Evolutionary conservation across 768 basidiomycete genomes (phyloP).

Genomic region (Gloeostereum incarnatum): DNA sequence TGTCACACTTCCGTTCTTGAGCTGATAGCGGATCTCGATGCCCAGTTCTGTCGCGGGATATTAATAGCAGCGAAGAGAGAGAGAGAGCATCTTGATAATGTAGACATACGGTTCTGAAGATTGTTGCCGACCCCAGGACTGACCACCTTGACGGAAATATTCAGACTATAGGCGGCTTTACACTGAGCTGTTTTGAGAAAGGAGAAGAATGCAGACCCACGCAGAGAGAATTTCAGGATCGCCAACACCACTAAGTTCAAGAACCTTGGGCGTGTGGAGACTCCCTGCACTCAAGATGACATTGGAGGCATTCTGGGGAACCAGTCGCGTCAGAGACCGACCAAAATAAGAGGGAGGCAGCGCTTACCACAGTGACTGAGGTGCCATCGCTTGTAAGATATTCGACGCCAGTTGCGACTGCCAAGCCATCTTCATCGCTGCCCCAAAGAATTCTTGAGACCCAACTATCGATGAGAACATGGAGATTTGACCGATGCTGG

Average conservation of each 20-base stretch:
- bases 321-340: neutral
- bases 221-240: constrained; percentile 4
- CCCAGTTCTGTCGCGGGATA: constrained; percentile 1
- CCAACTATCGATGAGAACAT: constrained; percentile 7
- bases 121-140: constrained; percentile 8
- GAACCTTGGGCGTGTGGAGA: constrained; percentile 6
- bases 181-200: neutral
- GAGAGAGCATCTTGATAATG: neutral
- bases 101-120: constrained; percentile 7
- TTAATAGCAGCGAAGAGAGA: neutral
- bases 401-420: constrained; percentile 8
- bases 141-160: constrained; percentile 3
- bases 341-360: neutral
- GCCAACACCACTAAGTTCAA: constrained; percentile 9
- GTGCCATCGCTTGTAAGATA: constrained; percentile 3
- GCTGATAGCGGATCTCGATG: constrained; percentile 4
- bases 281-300: constrained; percentile 7
- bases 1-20: constrained; percentile 6
- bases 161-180: neutral
- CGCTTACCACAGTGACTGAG: neutral
- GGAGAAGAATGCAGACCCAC: neutral
- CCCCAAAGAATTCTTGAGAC: constrained; percentile 8
- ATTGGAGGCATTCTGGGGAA: constrained; percentile 6
- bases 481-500: constrained; percentile 8
- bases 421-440: neutral